A percentile compares a stretch with the other conserved stretches of the same genome.
phyloP scores from a whole-genome alignment of 2,329 filamentous ascomycete genomes.

The Trichoderma brevicompactum region DNA sequence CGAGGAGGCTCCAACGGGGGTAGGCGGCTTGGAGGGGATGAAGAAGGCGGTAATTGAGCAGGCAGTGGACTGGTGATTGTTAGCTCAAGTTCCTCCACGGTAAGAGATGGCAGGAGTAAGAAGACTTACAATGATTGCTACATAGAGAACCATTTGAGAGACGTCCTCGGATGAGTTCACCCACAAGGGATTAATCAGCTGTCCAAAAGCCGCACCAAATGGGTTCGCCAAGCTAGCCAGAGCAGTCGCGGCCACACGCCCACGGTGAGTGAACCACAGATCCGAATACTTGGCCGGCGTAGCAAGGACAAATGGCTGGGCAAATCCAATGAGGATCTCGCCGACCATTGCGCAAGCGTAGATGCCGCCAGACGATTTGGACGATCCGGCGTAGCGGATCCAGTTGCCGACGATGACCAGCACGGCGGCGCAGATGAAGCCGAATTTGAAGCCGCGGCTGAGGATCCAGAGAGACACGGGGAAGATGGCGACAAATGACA shows the following conservation, averaged over 20 bases:
- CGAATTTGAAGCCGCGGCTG: slow-evolving; percentile 76
- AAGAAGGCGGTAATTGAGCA: slow-evolving; percentile 78
- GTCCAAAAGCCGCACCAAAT: slow-evolving; percentile 83
- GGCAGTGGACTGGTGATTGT: slow-evolving; percentile 42
- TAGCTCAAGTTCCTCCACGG: not conserved
- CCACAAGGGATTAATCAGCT: slow-evolving; percentile 83
- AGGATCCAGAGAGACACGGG: slow-evolving; percentile 78
- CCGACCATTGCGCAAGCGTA: slow-evolving; percentile 86
- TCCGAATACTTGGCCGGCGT: slow-evolving; percentile 92
- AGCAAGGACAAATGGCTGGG: slow-evolving; percentile 89
- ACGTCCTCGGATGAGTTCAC: slow-evolving; percentile 66
- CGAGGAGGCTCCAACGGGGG: slow-evolving; percentile 72
- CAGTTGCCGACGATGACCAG: slow-evolving; percentile 86
- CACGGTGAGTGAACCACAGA: slow-evolving; percentile 87
- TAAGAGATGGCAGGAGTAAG: too few species aligned
- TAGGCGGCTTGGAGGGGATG: slow-evolving; percentile 75
- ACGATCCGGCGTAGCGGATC: slow-evolving; percentile 79
- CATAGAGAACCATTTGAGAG: slow-evolving; percentile 81
- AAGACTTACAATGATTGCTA: slow-evolving; percentile 75
- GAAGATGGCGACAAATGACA: slow-evolving; percentile 75
- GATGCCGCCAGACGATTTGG: slow-evolving; percentile 58
- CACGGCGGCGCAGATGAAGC: slow-evolving; percentile 73
- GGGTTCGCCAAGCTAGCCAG: slow-evolving; percentile 86
- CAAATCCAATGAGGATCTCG: slow-evolving; percentile 85
- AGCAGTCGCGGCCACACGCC: slow-evolving; percentile 86